Conservation (phyloP, 2,329 filamentous ascomycete genomes). For the Thielaviopsis musarum region DNA sequence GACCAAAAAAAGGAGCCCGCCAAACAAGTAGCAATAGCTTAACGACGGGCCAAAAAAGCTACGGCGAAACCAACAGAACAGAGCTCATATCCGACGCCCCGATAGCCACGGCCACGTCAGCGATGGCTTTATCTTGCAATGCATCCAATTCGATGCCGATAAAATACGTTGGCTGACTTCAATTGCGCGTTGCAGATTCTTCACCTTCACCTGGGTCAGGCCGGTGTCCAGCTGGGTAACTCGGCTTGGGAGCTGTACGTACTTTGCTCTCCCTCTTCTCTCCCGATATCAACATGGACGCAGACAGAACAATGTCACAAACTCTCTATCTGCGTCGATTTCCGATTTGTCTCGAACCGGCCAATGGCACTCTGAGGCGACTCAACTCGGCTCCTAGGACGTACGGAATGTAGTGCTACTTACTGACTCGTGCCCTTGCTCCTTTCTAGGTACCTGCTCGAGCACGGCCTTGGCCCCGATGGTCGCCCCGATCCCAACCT, state of each 20-base stretch:
- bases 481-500: conserved; percentile 45
- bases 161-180: conserved; percentile 2
- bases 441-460: conserved; percentile 45
- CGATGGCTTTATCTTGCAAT: too few species aligned
- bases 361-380: neutral
- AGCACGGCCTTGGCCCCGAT: conserved; percentile 51
- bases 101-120: too few species aligned
- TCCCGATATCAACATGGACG: neutral
- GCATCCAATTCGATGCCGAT: neutral
- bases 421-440: neutral
- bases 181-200: conserved; percentile 30
- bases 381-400: too few species aligned
- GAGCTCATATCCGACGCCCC: too few species aligned
- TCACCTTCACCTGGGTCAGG: conserved; percentile 49
- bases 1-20: too few species aligned
- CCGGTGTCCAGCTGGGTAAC: conserved; percentile 58
- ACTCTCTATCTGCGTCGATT: neutral
- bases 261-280: conserved; percentile 7
- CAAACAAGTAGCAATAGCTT: too few species aligned
- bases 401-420: too few species aligned
- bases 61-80: too few species aligned
- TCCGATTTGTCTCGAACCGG: too few species aligned
- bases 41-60: too few species aligned
- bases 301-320: neutral
- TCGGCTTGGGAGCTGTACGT: conserved; percentile 62